These are phyloP conservation scores for Fusarium miscanthi DNA, from an alignment of 2,329 filamentous ascomycete species.

Conservation along the genomic window DNA sequence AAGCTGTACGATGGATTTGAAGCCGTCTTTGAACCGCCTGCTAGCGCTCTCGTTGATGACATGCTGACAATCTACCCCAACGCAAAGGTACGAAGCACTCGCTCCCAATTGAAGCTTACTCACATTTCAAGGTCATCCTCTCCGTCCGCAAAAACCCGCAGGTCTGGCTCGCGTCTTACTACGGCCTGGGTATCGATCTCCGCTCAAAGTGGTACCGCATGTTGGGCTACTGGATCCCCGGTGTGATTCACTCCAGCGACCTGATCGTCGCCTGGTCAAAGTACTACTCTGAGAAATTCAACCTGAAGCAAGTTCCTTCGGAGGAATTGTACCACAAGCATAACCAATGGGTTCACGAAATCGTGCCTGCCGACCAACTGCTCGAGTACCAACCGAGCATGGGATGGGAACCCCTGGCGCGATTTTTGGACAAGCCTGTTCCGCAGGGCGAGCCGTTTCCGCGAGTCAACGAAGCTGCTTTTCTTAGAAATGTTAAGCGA, in stretches of 20 bases:
- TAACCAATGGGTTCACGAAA: constrained; percentile 33
- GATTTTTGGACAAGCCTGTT: constrained; percentile 13
- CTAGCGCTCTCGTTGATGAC: constrained; percentile 31
- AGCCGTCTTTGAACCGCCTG: constrained; percentile 35
- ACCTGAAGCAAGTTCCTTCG: constrained; percentile 14
- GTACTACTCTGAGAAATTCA: constrained; percentile 29
- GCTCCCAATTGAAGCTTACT: background rate
- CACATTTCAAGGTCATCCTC: constrained; percentile 20
- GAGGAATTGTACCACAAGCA: constrained; percentile 29
- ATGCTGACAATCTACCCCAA: constrained; percentile 31
- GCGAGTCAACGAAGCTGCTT: constrained; percentile 37
- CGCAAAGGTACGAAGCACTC: constrained; percentile 10
- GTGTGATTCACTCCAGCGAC: constrained; percentile 35
- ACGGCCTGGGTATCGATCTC: constrained; percentile 34
- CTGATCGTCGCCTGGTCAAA: constrained; percentile 31
- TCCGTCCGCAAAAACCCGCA: constrained; percentile 34
- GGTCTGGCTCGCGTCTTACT: constrained; percentile 34
- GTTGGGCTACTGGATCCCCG: constrained; percentile 32
- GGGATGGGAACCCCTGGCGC: constrained; percentile 30
- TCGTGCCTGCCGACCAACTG: constrained; percentile 18
- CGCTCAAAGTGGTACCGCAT: constrained; percentile 27
- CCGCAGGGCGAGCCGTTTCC: constrained; percentile 22
- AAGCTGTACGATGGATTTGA: constrained; percentile 33
- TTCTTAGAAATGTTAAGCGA: constrained; percentile 33
- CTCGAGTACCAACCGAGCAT: constrained; percentile 35